phyloP scores from a whole-genome alignment of 257 asterid species.

The Petunia axillaris region DNA sequence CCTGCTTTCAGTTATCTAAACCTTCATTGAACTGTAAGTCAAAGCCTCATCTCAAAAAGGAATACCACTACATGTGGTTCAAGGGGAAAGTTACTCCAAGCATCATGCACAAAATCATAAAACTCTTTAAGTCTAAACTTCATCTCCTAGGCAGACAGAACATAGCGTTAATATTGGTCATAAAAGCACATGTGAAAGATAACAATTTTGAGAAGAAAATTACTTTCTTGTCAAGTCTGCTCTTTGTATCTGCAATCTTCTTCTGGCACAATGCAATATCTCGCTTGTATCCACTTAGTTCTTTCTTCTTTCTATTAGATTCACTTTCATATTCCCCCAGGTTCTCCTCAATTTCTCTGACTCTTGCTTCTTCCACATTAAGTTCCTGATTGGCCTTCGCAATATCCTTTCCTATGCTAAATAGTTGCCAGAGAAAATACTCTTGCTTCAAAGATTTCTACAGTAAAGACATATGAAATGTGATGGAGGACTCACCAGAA shows the following conservation, averaged over 20 bases:
- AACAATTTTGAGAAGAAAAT: slow-evolving; percentile 28
- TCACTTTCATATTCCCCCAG: slow-evolving; percentile 74
- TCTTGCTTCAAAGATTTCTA: slow-evolving; percentile 92
- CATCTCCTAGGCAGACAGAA: slow-evolving; percentile 1
- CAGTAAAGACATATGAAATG: slow-evolving; percentile 29
- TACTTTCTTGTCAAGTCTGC: slow-evolving; percentile 77
- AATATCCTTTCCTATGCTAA: slow-evolving; percentile 73
- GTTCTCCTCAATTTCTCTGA: slow-evolving; percentile 78
- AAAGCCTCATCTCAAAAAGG: background rate
- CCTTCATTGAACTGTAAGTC: no score
- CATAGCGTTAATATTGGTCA: background rate
- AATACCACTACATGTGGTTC: slow-evolving; percentile 17
- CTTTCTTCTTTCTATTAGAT: slow-evolving; percentile 72
- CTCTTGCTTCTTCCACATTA: slow-evolving; percentile 70
- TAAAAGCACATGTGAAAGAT: background rate
- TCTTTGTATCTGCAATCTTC: slow-evolving; percentile 77
- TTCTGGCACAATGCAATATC: slow-evolving; percentile 72
- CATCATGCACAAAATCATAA: slow-evolving; percentile 15
- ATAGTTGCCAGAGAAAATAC: slow-evolving; percentile 88
- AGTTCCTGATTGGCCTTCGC: slow-evolving; percentile 79
- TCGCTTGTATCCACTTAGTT: slow-evolving; percentile 73
- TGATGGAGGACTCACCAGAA: background rate
- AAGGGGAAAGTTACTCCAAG: background rate
- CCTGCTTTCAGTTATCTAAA: no score
- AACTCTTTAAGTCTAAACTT: background rate